These are phyloP conservation scores for Phaffia australis DNA, from an alignment of 768 basidiomycete genomes.

Conservation along the genomic window DNA sequence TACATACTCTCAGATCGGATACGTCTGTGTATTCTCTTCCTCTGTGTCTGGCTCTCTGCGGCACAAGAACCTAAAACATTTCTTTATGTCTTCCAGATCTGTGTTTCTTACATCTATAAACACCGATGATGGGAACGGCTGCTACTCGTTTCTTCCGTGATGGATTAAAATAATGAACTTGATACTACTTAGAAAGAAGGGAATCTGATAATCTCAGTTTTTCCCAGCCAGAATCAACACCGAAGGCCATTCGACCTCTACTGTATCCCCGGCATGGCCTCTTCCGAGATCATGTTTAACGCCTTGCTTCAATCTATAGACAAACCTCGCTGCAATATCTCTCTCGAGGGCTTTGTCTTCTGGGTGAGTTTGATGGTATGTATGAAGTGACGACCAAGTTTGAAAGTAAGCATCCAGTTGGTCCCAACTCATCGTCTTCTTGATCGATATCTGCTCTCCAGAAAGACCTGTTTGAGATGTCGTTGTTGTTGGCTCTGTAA, in stretches of 20 bases:
- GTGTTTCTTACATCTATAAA: too few relatives aligned
- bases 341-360: constrained; percentile 46
- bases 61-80: too few relatives aligned
- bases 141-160: too few relatives aligned
- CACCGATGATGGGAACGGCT: too few relatives aligned
- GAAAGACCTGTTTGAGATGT: constrained; percentile 39
- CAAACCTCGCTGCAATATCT: constrained; percentile 56
- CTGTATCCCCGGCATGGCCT: constrained; percentile 28
- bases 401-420: constrained; percentile 57
- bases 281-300: background rate
- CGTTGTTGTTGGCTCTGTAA: constrained; percentile 22
- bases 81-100: too few relatives aligned
- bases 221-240: constrained; percentile 31
- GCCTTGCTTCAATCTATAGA: constrained; percentile 41
- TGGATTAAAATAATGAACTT: too few relatives aligned
- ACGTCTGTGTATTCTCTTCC: background rate
- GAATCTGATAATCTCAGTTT: background rate
- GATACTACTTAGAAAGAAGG: too few relatives aligned
- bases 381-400: constrained; percentile 60
- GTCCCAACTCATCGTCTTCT: constrained; percentile 53
- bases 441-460: constrained; percentile 49
- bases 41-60: too few relatives aligned
- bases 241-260: constrained; percentile 43
- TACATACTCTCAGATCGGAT: background rate
- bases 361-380: constrained; percentile 54